Evolutionary conservation across 164 flowering plant genomes (phyloP), one percentile per base, ranked within the genome.

Genomic region (Nelumbo lutea): DNA sequence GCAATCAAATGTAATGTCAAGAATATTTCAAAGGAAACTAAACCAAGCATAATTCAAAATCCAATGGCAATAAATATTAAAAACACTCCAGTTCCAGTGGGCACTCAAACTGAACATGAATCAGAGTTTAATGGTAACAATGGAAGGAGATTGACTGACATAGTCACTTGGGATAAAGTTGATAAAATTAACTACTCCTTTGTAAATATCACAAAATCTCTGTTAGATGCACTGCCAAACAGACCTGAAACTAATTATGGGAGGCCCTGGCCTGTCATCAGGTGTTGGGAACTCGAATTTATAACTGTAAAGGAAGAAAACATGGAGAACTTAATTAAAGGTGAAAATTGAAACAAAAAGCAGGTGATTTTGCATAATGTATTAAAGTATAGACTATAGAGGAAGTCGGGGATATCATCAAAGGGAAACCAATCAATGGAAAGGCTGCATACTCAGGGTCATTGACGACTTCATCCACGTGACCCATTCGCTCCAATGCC

Each of bases 231-330:
- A 45, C 47, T 5, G 43, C n/a, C 59, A 62, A 68, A 41, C 72
- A 68, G 68, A 92, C 99, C 98, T 93, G 95, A 95, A 95, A 84
- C 99, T 93, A 76, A 90, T 90, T 52, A 95, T 95, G 6, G 99
- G 99, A 8, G 90, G 79, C 9, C 99, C 97, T 46, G 97, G 98
- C 71, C 88, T 81, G 70, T 95, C 98, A 77, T 95, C 98, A 55
- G 96, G 98, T 64, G 96, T 91, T 40, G 97, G 98, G 66, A 95
- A 95, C 67, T 95, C 99, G 84, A 95, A 95, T 73, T 95, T 92
- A 77, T 95, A 95, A 82, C 99, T 95, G 94, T 82, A 82, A 10
- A 61, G 10, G 39, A 66, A 68, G 60, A 57, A 59, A 66, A 67
- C 8, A 2, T 61, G 10, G 64, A 56, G n/a, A 44, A 57, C 41